Evolutionary conservation across 768 basidiomycete genomes (phyloP), one percentile per base, ranked within the genome.

Genomic region (Boletus insuetus): DNA sequence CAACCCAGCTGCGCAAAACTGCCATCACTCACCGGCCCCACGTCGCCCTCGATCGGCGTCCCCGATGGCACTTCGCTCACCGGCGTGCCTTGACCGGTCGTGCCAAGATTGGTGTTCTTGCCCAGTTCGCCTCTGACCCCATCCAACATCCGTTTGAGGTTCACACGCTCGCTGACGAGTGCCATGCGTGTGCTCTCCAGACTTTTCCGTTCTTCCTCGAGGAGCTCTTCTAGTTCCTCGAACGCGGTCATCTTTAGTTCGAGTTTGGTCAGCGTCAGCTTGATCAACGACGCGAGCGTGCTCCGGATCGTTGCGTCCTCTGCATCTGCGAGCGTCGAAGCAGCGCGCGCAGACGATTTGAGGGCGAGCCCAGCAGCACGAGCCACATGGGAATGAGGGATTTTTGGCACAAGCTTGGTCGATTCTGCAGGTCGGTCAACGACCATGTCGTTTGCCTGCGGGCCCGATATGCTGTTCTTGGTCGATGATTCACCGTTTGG

Each of bases 211-310:
- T 99, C 97, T 49, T 92, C 87, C 69, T 98, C 97, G 49, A 99
- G 76, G 10, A 94, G 75, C 46, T 90, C 88, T 69, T 99, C 97
- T 54, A 99, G 77, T 70, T 92, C 87, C 69, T 98, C 97, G 65
- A 98, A 98, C 69, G 95, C 91, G 2, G 82, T 74, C 85, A 94
- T 91, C 79, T 99, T 98, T 51, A 96, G 77, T 66, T 98, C 95
- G 37, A 98, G 84, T 72, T 98, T 98, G 46, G 81, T 91, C 63
- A 82, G 78, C 55, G 81, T 91, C 52, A 91, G 79, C 72, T 91
- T 88, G 73, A 99, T 90, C 55, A 99, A 80, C 37, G 85, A 82
- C 3, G 92, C 84, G 45, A 98, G 84, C 2, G 88, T 81, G 54
- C 81, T 77, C 35, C 86, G 83, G 53, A 99, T 91, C 55, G 91